Conservation (phyloP, 2,329 filamentous ascomycete genomes). For the Apiospora koreana region DNA sequence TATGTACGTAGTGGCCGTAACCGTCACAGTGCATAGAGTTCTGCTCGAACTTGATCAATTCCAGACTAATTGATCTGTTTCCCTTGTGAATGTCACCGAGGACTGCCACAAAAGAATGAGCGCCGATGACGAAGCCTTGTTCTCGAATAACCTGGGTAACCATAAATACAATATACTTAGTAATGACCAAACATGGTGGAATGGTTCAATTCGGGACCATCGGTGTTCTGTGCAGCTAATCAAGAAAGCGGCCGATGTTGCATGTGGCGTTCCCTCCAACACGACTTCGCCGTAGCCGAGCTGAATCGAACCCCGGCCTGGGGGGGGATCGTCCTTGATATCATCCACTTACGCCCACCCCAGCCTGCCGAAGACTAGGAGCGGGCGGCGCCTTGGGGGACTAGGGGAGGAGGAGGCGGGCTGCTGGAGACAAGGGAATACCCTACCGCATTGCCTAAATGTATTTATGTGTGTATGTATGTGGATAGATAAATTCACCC, state of each 20-base stretch:
- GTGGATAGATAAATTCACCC: not conserved
- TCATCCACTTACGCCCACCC: not conserved
- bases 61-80: not conserved
- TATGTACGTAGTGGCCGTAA: not conserved
- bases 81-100: not conserved
- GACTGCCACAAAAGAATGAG: not conserved
- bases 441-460: not conserved
- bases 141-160: not conserved
- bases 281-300: not conserved
- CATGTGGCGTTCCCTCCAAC: not conserved
- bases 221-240: slow-evolving; percentile 1
- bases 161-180: not conserved
- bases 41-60: too few species aligned
- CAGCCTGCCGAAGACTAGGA: not conserved
- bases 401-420: not conserved
- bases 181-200: not conserved
- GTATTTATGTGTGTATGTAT: too few species aligned
- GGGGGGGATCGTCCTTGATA: not conserved
- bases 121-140: not conserved
- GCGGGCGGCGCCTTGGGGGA: not conserved
- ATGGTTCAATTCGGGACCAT: not conserved
- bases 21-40: too few species aligned
- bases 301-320: not conserved
- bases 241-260: not conserved
- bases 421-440: not conserved